Base-by-base conservation (phyloP, 148 eudicot genomes). In the Dianthus caryophyllus region DNA sequence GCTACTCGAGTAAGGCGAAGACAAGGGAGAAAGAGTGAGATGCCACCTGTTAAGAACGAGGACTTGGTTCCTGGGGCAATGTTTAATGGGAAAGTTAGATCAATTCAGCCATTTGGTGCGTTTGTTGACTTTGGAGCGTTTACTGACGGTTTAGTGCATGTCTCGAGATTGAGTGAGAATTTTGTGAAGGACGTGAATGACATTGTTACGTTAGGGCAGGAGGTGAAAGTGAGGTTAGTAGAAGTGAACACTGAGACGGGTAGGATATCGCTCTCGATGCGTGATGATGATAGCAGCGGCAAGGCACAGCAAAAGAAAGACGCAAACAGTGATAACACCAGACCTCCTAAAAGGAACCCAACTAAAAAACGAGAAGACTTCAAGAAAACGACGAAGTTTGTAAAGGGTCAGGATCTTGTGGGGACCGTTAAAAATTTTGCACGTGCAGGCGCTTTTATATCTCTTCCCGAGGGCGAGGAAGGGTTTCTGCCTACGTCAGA, bases 111-210 rank as follows among this genome's bases (percentile, higher is more conserved):
- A 24, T 95, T 95, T 77, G 99, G 99, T 61, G 97, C 97, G 65
- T 95, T 95, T 76, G 80, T 95, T 65, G 99, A 95, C 78, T 86
- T 95, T 80, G 99, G 99, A 65, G 97, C 99, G 62, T 95, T 86
- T 64, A 82, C 99, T 0, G 96, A 90, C 80, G 97, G 99, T 22
- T 83, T 95, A 38, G 97, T 95, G 48, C 99, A 95, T 72, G 91
- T 95, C 66, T 95, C 99, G 26, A 63, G 65, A 74, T 68, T 95
- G 78, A 90, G 96, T 75, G 84, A 87, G 64, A 71, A 73, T 69
- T 95, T 73, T 80, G 93, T 95, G 61, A 95, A 87, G 88, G 93
- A 90, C 80, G 96, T 95, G 10, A 75, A 77, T 30, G 79, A 75
- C 61, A 77, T 87, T 67, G 89, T 95, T 27, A 77, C 90, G 4